Conservation (phyloP, 345 rosid species). For the Sonneratia alba region DNA sequence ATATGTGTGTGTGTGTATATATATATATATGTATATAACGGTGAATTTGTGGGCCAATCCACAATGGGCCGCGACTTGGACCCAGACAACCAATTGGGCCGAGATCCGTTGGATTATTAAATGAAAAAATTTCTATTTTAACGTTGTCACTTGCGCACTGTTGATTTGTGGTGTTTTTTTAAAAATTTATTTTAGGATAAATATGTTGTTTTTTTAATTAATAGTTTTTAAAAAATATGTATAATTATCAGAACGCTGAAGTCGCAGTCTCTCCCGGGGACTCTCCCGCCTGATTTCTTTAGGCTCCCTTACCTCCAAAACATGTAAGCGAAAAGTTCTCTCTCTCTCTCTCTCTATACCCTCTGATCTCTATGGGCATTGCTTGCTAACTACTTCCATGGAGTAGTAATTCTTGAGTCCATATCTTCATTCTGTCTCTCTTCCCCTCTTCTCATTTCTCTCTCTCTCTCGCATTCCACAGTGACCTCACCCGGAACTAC, state of each 20-base stretch:
- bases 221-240: fast-evolving
- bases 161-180: too few relatives aligned
- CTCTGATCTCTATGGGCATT: not conserved
- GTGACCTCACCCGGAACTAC: conserved; percentile 13
- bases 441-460: not conserved
- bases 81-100: too few relatives aligned
- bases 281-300: conserved; percentile 5
- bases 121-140: too few relatives aligned
- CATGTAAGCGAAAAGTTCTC: conserved; percentile 1
- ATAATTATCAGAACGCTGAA: conserved; percentile 2
- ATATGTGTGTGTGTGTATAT: too few relatives aligned
- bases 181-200: too few relatives aligned
- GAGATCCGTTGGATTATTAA: too few relatives aligned
- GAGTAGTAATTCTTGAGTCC: not conserved
- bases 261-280: not conserved
- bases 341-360: too few relatives aligned
- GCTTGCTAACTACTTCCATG: not conserved
- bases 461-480: not conserved
- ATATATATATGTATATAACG: too few relatives aligned
- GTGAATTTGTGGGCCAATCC: too few relatives aligned
- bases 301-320: conserved; percentile 7
- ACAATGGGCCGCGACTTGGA: too few relatives aligned
- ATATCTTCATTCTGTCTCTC: not conserved
- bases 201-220: not conserved
- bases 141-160: too few relatives aligned